Conservation (phyloP, 2,329 filamentous ascomycete species). For the Aspergillus fijiensis region DNA sequence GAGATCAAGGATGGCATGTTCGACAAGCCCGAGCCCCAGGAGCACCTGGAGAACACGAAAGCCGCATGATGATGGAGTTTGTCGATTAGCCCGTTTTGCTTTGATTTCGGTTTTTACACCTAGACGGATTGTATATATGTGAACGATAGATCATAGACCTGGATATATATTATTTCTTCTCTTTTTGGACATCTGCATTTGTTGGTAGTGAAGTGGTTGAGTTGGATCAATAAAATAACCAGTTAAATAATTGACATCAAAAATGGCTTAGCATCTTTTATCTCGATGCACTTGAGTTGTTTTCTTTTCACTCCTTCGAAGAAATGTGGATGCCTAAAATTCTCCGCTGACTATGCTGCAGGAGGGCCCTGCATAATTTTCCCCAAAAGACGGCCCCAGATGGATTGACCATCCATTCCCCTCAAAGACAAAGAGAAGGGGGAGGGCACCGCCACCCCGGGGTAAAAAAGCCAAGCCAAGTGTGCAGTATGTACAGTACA, state of each 20-base stretch:
- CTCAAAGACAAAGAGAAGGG: too few species aligned
- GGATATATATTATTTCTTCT: background rate
- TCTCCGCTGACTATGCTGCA: background rate
- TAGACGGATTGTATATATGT: background rate
- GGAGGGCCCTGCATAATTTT: background rate
- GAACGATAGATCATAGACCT: conserved; percentile 1
- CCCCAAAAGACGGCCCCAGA: too few species aligned
- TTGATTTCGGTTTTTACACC: background rate
- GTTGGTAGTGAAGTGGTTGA: background rate
- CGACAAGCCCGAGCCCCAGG: conserved; percentile 15
- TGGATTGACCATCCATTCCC: too few species aligned
- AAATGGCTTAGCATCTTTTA: too few species aligned
- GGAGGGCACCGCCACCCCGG: background rate
- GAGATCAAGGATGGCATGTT: conserved; percentile 28
- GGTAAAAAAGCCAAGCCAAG: background rate
- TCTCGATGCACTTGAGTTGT: too few species aligned
- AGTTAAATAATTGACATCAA: too few species aligned
- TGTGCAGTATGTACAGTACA: background rate
- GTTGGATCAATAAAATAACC: background rate
- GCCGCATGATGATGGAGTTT: background rate
- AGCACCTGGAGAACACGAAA: conserved; percentile 47
- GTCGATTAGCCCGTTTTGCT: background rate
- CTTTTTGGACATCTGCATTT: background rate
- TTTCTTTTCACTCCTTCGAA: background rate
- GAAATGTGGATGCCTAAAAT: background rate